A percentile compares a stretch with the other conserved stretches of the same genome.
phyloP scores from a whole-genome alignment of 1,284 basidiomycete genomes.

The Xerocomus amazonicus region DNA sequence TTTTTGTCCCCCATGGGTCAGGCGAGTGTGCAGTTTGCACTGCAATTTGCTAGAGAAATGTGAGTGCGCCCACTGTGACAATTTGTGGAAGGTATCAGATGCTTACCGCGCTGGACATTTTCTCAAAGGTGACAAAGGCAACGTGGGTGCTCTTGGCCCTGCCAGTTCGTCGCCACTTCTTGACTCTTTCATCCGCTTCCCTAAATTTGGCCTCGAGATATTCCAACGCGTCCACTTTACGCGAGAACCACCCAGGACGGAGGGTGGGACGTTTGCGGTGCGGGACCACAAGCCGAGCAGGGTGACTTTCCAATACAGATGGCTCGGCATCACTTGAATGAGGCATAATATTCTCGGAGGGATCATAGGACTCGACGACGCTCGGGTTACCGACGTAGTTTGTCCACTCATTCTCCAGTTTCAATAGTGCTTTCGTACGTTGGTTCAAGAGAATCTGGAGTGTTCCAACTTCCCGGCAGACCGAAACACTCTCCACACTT shows the following conservation, averaged over 20 bases:
- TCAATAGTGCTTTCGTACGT: slow-evolving; percentile 74
- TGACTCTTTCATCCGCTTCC: slow-evolving; percentile 78
- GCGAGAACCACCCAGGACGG: slow-evolving; percentile 61
- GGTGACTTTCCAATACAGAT: slow-evolving; percentile 45
- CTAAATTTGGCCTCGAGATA: slow-evolving; percentile 77
- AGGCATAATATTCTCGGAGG: slow-evolving; percentile 50
- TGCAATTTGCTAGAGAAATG: slow-evolving; percentile 72
- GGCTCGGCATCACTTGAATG: slow-evolving; percentile 47
- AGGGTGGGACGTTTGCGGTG: slow-evolving; percentile 69
- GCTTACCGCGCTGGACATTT: slow-evolving; percentile 81
- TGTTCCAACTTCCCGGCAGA: slow-evolving; percentile 79
- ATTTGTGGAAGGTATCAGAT: slow-evolving; percentile 25
- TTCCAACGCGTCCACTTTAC: slow-evolving; percentile 82
- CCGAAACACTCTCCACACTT: slow-evolving; percentile 84
- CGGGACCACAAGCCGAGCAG: slow-evolving; percentile 63
- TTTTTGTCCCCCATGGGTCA: slow-evolving; percentile 61
- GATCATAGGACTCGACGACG: slow-evolving; percentile 67
- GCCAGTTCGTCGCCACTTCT: slow-evolving; percentile 57
- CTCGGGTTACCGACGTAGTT: slow-evolving; percentile 92
- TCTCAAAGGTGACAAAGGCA: slow-evolving; percentile 97
- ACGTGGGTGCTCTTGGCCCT: slow-evolving; percentile 78
- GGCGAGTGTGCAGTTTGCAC: slow-evolving; percentile 82
- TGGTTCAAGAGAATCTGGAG: slow-evolving; percentile 72
- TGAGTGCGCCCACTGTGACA: neutral
- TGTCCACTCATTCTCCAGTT: slow-evolving; percentile 83